Percentiles rank a stretch among this genome's conserved stretches.
Conservation (phyloP, 2,329 filamentous ascomycete species). For the Penicillium sclerotigenum region DNA sequence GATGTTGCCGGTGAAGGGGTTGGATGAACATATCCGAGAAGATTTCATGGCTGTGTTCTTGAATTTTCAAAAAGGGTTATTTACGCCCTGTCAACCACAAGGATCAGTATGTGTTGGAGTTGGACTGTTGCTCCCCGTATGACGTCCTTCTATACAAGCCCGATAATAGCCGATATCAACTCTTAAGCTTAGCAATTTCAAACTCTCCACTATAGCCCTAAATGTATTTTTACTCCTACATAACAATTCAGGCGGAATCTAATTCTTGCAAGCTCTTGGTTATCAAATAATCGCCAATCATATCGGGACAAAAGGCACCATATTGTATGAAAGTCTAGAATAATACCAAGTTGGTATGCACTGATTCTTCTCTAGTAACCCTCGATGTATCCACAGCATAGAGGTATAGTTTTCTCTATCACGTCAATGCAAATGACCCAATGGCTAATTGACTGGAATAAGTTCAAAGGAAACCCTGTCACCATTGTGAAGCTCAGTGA, state of each 20-base stretch:
- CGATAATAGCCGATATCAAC: slow-evolving; percentile 1
- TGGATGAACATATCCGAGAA: not conserved
- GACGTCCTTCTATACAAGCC: not conserved
- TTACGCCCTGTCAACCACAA: not conserved
- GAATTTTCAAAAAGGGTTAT: not conserved
- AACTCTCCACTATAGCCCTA: not conserved
- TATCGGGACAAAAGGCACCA: not conserved
- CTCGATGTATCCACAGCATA: not conserved
- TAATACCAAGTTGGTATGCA: not conserved
- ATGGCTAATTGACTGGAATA: not conserved
- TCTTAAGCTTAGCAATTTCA: not conserved
- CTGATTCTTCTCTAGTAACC: not conserved
- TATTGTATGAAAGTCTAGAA: not conserved
- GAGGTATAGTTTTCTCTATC: not conserved
- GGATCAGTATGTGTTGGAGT: not conserved
- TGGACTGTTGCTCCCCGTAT: not conserved
- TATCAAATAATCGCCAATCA: not conserved
- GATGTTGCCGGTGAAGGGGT: not conserved
- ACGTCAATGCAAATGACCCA: not conserved
- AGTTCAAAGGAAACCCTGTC: not conserved
- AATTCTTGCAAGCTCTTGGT: not conserved
- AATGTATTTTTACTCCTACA: not conserved
- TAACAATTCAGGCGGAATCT: not conserved
- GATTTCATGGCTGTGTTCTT: not conserved
- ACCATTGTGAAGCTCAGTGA: slow-evolving; percentile 1